Percentiles rank a stretch among this genome's conserved stretches.
These are phyloP conservation scores for Diaporthe caulivora DNA, from an alignment of 2,329 filamentous ascomycete genomes.

Conservation along the genomic window DNA sequence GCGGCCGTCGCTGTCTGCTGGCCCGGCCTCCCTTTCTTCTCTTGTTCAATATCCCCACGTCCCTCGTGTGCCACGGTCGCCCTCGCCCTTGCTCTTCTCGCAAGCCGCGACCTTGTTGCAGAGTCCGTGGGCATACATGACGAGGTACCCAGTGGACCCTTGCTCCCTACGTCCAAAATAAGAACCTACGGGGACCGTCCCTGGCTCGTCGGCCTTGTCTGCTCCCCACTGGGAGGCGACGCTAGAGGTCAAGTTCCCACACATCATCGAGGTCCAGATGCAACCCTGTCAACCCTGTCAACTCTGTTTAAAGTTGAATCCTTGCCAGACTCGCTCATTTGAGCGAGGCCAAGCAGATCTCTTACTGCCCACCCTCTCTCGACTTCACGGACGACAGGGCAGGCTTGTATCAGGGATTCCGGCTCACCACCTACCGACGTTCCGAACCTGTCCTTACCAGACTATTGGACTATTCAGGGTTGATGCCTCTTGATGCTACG, in stretches of 20 bases:
- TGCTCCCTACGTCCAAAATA: conserved; percentile 49
- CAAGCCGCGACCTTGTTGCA: conserved; percentile 37
- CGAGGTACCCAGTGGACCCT: conserved; percentile 44
- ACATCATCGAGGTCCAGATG: conserved; percentile 58
- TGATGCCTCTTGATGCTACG: conserved; percentile 55
- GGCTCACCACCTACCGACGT: conserved; percentile 65
- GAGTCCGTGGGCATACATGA: conserved; percentile 44
- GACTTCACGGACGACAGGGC: conserved; percentile 50
- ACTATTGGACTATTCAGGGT: conserved; percentile 52
- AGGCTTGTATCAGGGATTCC: conserved; percentile 62
- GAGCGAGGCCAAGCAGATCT: conserved; percentile 53
- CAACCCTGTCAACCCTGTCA: conserved; percentile 53
- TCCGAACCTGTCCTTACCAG: conserved; percentile 61
- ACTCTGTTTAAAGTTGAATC: conserved; percentile 51
- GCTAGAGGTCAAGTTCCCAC: conserved; percentile 43
- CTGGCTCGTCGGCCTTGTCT: conserved; percentile 49
- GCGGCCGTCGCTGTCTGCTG: not conserved
- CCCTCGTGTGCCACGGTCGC: conserved; percentile 27
- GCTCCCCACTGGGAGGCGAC: conserved; percentile 46
- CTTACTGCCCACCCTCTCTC: conserved; percentile 50
- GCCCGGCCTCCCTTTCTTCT: conserved; percentile 36
- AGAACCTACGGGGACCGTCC: conserved; percentile 45
- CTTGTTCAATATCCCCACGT: conserved; percentile 32
- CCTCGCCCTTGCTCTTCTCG: conserved; percentile 35
- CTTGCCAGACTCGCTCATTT: conserved; percentile 52